Evolutionary conservation across 257 asterid species (phyloP), one percentile per base, ranked within the genome.

Genomic region (Ehretia macrophylla): DNA sequence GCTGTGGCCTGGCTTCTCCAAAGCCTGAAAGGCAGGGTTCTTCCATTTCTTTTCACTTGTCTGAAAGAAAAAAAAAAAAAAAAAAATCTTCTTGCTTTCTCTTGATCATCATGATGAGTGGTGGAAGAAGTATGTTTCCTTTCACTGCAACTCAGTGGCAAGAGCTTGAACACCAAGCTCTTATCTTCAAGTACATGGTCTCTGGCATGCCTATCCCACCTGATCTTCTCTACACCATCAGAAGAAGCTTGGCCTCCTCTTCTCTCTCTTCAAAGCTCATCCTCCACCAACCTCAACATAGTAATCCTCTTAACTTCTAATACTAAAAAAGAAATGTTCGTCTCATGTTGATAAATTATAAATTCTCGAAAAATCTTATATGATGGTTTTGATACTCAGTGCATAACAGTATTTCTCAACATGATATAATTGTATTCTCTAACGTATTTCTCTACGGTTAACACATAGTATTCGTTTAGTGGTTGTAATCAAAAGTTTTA

Each of bases 131-230:
- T 51, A 80, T 83, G 67, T 80, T 51, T 49, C 97, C 97, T 40
- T 93, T 93, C 72, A 86, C 95, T 22, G 85, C 91, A 18, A 65
- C 87, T 11, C 99, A 93, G 50, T 83, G 96, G 95, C 96, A 86
- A 75, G 96, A 93, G 37, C 96, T 93, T 18, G 99, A 93, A 56
- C 95, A 86, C 63, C 99, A 93, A 63, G 92, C 96, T 51, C 95
- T 88, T 9, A 90, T 86, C 37, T 93, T 77, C 81, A 93, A 93
- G 72, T 83, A 86, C 81, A 84, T 93, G 84, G 79, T 74, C 4
- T 84, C 96, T 10, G 97, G 99, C 5, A 80, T 83, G 68, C 92
- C 97, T 14, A 63, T 93, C 39, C 99, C 99, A 0, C 83, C 93
- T 32, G 99, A 93, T 78, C 99, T 93, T 77, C 94, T 93, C 69